A percentile compares a stretch with the other conserved stretches of the same genome.
Conservation (phyloP, 441 rosid genomes). For the Lagerstroemia fauriei region DNA sequence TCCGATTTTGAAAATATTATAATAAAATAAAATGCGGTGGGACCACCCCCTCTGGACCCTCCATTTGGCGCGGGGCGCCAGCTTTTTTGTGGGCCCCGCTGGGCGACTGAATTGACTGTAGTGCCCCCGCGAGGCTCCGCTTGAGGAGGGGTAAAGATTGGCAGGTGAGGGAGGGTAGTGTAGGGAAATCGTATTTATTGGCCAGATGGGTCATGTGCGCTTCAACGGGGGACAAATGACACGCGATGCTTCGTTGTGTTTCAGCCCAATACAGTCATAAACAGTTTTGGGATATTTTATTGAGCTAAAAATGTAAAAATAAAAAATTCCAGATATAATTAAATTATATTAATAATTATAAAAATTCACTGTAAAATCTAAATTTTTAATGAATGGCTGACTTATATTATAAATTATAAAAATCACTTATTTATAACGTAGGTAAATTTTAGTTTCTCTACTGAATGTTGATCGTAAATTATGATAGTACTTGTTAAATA, state of each 20-base stretch:
- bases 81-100: slow-evolving; percentile 19
- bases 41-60: no score
- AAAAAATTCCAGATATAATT: no score
- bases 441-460: no score
- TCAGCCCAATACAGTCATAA: neutral
- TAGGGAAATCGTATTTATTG: neutral
- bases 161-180: neutral
- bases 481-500: no score
- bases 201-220: slow-evolving; percentile 7
- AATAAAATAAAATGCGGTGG: neutral
- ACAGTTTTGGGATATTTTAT: no score
- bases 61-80: neutral
- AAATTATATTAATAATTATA: no score
- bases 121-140: neutral
- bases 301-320: no score
- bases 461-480: no score
- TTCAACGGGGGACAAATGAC: neutral
- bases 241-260: slow-evolving; percentile 7
- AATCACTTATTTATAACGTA: no score
- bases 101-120: neutral
- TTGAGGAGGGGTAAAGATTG: neutral
- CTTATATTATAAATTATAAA: no score
- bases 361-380: no score
- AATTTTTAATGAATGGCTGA: no score
- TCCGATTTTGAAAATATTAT: neutral